Conservation (phyloP, 805 yeast genomes). For the Aciculoconidium aculeatum region DNA sequence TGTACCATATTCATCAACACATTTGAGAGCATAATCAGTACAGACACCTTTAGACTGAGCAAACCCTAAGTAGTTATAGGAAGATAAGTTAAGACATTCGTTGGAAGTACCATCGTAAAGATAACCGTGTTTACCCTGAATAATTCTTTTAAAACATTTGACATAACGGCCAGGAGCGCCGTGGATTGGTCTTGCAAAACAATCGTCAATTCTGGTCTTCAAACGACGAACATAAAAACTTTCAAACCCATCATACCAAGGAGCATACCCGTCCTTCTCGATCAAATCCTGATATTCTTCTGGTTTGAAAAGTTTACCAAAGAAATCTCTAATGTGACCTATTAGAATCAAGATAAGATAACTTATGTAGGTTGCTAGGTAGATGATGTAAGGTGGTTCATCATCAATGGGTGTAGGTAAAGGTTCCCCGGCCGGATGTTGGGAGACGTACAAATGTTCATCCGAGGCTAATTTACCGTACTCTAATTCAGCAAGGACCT, state of each 20-base stretch:
- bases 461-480: constrained; percentile 64
- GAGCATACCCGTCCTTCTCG: constrained; percentile 87
- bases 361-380: constrained; percentile 77
- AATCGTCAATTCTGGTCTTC: constrained; percentile 86
- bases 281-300: constrained; percentile 58
- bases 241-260: constrained; percentile 92
- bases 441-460: constrained; percentile 59
- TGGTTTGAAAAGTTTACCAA: constrained; percentile 70
- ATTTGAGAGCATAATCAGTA: constrained; percentile 66
- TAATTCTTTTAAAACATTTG: constrained; percentile 70
- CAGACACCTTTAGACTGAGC: constrained; percentile 93
- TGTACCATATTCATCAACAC: constrained; percentile 67
- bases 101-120: constrained; percentile 70
- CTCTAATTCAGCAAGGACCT: constrained; percentile 49
- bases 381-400: constrained; percentile 80
- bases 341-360: constrained; percentile 78
- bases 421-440: constrained; percentile 52
- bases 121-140: constrained; percentile 62
- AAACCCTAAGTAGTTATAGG: constrained; percentile 93
- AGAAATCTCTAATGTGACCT: constrained; percentile 87
- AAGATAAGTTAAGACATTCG: constrained; percentile 78
- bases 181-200: constrained; percentile 92
- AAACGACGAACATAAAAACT: constrained; percentile 88
- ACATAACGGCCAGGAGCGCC: constrained; percentile 96
- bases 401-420: constrained; percentile 63